Evolutionary conservation across 768 basidiomycete genomes (phyloP).

Genomic region (Trametes cinnabarina): DNA sequence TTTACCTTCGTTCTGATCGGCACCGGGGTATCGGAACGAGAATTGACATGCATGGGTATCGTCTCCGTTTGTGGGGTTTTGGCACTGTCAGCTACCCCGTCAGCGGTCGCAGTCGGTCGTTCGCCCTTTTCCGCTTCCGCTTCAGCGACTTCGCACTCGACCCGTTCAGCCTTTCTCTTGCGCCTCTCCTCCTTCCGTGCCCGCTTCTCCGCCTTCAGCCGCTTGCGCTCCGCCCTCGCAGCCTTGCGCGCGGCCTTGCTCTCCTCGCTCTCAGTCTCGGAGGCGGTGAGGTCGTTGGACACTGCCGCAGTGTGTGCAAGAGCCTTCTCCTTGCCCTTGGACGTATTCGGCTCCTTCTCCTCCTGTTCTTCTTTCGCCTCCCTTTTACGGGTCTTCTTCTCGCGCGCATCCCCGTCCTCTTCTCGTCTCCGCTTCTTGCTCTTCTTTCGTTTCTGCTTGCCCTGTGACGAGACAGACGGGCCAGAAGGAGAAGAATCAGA

Average conservation of each 20-base stretch:
- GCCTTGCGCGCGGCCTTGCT: slow-evolving; percentile 3
- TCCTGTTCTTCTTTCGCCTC: slow-evolving; percentile 10
- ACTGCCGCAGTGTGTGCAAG: background rate
- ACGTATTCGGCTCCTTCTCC: slow-evolving; percentile 1
- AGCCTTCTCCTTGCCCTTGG: slow-evolving; percentile 3
- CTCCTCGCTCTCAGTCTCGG: background rate
- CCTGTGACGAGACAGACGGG: background rate
- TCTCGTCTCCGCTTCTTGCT: slow-evolving; percentile 15
- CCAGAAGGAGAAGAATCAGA: too few relatives aligned
- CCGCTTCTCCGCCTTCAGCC: slow-evolving; percentile 25
- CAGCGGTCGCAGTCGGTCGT: too few relatives aligned
- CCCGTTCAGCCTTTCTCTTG: slow-evolving; percentile 14
- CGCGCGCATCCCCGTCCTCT: slow-evolving; percentile 4
- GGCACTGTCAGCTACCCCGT: too few relatives aligned
- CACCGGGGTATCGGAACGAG: background rate
- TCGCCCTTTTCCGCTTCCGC: too few relatives aligned
- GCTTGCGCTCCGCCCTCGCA: slow-evolving; percentile 23
- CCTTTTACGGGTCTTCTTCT: slow-evolving; percentile 13
- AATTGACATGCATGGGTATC: background rate
- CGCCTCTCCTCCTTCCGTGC: slow-evolving; percentile 27
- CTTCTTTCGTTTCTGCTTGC: background rate
- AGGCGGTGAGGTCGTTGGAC: background rate
- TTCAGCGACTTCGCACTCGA: background rate
- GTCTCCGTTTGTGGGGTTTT: too few relatives aligned
- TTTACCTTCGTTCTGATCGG: background rate